Evolutionary conservation across 106 monocot genomes (phyloP), one percentile per base, ranked within the genome.

Genomic region (Platanthera guangdongensis): DNA sequence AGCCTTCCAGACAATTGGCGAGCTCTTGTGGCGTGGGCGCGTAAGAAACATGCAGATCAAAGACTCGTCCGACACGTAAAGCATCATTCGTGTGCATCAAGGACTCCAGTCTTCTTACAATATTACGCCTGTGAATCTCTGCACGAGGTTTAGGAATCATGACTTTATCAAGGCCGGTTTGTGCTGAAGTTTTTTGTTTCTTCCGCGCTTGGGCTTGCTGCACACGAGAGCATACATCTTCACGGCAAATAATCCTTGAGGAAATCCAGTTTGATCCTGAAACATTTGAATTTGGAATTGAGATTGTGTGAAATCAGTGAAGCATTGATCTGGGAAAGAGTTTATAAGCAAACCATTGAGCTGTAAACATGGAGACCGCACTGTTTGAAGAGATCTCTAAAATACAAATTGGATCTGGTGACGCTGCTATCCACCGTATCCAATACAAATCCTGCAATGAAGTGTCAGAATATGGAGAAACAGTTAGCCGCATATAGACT

Each of bases 391-490:
- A 99, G 92, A 59, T 99, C 88, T 76, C 76, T 92, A 19, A 94
- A 99, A 57, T 94, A 99, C 47, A 71, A 22, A 70, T 94, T 90
- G 69, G 99, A 99, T 82, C 99, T 89, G 21, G 99, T 99, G 69
- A 99, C 67, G 80, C 99, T 99, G 28, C 82, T 79, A 57, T 99
- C 99, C 71, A 88, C 99, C 79, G 88, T 99, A 78, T 99, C 99
- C 54, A 94, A 79, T 28, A 99, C 94, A 84, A 99, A 99, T 59
- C 99, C 99, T 99, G 81, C 32, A 80, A 45, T 2, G 64, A 75
- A 78, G 7, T 22, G 9, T 15, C 49, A 72, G 3, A 30, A 51
- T 59, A 7, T 65, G 7, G 32, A 57, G 50, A 52, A 14, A 3
- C 39, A 39, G 16, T 65, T 32, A 22, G 30, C 7, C 25, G 18